Evolutionary conservation across 2,329 filamentous ascomycete species (phyloP).

Genomic region (Pseudocercospora fuligena): DNA sequence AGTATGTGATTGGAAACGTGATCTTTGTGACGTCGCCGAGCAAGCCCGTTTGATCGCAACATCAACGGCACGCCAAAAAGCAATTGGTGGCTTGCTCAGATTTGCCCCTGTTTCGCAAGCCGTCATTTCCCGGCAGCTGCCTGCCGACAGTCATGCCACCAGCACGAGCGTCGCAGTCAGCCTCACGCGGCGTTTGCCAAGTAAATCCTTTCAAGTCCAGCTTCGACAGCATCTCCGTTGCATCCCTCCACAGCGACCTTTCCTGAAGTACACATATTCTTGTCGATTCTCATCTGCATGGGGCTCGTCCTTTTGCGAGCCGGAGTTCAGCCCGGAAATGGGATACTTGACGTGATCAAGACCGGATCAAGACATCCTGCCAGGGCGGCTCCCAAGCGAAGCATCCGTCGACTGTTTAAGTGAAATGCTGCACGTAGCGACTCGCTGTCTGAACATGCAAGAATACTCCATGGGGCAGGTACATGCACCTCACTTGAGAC

Average conservation of each 20-base stretch:
- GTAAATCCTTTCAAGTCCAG: neutral
- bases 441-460: too few species aligned
- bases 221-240: neutral
- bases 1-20: neutral
- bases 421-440: neutral
- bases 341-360: neutral
- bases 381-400: neutral
- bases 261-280: neutral
- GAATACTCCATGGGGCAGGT: too few species aligned
- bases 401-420: neutral
- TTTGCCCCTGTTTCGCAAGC: neutral
- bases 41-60: neutral
- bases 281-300: neutral
- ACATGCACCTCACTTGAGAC: too few species aligned
- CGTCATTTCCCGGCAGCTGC: neutral
- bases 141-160: neutral
- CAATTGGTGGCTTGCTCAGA: neutral
- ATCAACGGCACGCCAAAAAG: neutral
- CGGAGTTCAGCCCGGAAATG: neutral
- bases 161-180: neutral
- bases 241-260: neutral
- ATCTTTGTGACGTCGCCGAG: neutral
- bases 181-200: neutral
- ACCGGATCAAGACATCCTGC: neutral
- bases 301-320: neutral